Evolutionary conservation across 2,329 filamentous ascomycete species (phyloP), one percentile per base, ranked within the genome.

Genomic region (Pestalotiopsis fici): DNA sequence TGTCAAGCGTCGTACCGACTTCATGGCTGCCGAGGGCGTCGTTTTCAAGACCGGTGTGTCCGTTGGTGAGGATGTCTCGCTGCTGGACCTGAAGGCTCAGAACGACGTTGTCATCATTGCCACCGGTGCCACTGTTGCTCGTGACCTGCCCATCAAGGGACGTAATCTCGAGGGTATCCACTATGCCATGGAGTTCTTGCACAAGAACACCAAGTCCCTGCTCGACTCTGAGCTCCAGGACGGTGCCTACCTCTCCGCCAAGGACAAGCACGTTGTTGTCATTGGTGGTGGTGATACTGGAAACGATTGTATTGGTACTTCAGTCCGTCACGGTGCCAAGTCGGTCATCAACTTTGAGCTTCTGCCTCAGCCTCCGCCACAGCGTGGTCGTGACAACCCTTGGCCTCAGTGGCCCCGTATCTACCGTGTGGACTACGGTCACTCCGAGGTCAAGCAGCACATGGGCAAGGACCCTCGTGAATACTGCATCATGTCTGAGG

Each of bases 321-420:
- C 95, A 12, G 92, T 97, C 68, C 94, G 95, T 65, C 95, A 98
- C 78, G 95, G 95, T 68, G 95, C 95, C 78, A 97, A 97, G 83
- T 97, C 93, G 1, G 93, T 98, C 71, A 93, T 93, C 82, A 98
- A 98, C 88, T 98, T 98, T 74, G 95, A 98, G 85, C 86, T 98
- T 67, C 87, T 98, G 70, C 95, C 95, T 35, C 94, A 98, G 82
- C 95, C 95, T 73, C 94, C 95, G 7, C 89, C 93, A 68, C 91
- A 97, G 86, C 94, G 95, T 82, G 94, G 93, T 71, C 88, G 90
- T 70, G 95, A 98, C 82, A 98, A 98, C 86, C 95, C 95, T 70
- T 98, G 95, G 95, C 95, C 95, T 11, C 95, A 98, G 83, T 98
- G 95, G 95, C 95, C 95, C 67, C 93, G 95, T 76, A 95, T 98